phyloP scores from a whole-genome alignment of 2,329 filamentous ascomycete genomes.

The Fusarium graminum region DNA sequence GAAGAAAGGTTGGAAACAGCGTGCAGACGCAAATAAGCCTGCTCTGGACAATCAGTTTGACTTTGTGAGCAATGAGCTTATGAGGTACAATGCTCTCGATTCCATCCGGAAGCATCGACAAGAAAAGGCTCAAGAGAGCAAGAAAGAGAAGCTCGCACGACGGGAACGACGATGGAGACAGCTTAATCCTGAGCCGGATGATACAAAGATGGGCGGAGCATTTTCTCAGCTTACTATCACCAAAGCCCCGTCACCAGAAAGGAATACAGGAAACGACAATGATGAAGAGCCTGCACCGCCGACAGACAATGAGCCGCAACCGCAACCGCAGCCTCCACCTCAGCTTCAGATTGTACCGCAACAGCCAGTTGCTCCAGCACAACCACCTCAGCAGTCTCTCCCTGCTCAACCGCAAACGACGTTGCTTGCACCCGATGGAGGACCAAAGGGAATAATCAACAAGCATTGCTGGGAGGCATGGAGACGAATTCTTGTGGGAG shows the following conservation, averaged over 20 bases:
- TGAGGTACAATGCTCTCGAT: not conserved
- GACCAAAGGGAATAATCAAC: conserved; percentile 16
- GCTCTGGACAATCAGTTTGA: not conserved
- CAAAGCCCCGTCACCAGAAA: not conserved
- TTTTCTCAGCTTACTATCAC: not conserved
- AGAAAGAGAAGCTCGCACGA: not conserved
- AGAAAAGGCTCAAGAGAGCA: not conserved
- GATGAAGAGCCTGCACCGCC: not conserved
- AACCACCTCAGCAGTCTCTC: not conserved
- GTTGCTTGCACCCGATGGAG: conserved; percentile 15
- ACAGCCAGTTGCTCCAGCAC: not conserved
- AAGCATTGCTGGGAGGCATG: conserved; percentile 29
- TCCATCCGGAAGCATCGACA: not conserved
- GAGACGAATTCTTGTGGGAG: conserved; percentile 4
- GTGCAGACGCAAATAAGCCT: not conserved
- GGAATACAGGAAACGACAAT: not conserved
- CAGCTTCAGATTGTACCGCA: not conserved
- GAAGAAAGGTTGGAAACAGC: not conserved
- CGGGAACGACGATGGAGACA: not conserved
- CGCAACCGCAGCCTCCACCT: not conserved
- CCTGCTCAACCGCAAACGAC: not conserved
- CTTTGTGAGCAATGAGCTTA: not conserved
- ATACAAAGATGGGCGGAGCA: not conserved
- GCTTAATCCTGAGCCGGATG: not conserved
- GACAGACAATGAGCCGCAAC: conserved; percentile 2